Evolutionary conservation across 129 eudicot genomes (phyloP).

Genomic region (Flaveria linearis): DNA sequence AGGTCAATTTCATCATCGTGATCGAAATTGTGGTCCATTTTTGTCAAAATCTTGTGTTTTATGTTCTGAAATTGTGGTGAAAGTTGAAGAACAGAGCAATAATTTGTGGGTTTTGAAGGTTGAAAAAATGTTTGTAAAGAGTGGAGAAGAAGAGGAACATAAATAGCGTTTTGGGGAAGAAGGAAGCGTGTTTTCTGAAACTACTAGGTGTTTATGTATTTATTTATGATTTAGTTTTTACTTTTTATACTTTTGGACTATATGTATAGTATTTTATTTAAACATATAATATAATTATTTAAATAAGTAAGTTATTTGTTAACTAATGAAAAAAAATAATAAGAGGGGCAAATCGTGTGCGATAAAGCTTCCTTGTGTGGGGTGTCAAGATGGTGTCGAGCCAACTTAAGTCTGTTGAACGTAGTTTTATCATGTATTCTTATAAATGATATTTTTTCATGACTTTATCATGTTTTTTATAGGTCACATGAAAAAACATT

Average conservation of each 20-base stretch:
- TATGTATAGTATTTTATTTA: not conserved
- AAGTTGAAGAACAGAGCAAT: constrained; percentile 20
- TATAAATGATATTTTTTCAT: too few species aligned
- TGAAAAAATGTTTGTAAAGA: constrained; percentile 30
- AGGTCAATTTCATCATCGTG: constrained; percentile 52
- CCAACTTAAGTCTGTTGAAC: too few species aligned
- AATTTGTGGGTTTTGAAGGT: constrained; percentile 25
- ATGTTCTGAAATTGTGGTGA: not conserved
- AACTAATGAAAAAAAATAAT: not conserved
- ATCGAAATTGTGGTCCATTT: constrained; percentile 28
- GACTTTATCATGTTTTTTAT: too few species aligned
- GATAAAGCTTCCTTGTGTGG: too few species aligned
- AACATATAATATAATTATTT: not conserved
- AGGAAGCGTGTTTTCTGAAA: constrained; percentile 53
- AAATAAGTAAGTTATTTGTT: not conserved
- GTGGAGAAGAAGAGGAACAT: constrained; percentile 47
- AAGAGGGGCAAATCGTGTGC: not conserved
- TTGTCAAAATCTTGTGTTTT: not conserved
- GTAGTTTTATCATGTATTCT: too few species aligned
- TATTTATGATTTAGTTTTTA: constrained; percentile 13
- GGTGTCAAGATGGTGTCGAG: too few species aligned
- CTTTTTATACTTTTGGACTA: not conserved
- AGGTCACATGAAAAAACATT: too few species aligned
- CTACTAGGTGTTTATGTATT: constrained; percentile 34
- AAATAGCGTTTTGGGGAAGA: constrained; percentile 47